These are phyloP conservation scores for Margaritispora aquatica DNA, from an alignment of 495 filamentous ascomycete genomes.

Conservation along the genomic window DNA sequence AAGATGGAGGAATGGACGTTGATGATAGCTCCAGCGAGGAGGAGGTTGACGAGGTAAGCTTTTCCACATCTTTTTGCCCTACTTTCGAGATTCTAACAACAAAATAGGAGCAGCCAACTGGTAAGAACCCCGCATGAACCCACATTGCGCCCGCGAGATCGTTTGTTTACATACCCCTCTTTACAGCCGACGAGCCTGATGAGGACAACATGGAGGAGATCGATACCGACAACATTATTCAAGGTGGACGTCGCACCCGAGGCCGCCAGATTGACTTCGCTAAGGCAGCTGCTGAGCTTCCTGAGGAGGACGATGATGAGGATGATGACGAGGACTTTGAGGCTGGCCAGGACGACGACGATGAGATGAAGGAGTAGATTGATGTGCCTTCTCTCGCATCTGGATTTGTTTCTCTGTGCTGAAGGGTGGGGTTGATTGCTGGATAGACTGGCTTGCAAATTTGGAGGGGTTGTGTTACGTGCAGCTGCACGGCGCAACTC, in stretches of 20 bases:
- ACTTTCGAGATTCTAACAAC: background rate
- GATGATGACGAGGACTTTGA: conserved; percentile 53
- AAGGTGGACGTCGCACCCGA: conserved; percentile 73
- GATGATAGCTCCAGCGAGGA: conserved; percentile 61
- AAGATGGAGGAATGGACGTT: conserved; percentile 56
- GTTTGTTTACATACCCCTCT: conserved; percentile 24
- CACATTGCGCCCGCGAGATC: background rate
- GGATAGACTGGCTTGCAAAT: background rate
- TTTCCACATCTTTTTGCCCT: background rate
- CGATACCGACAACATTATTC: conserved; percentile 80
- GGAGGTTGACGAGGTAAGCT: conserved; percentile 48
- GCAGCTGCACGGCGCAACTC: too few species aligned
- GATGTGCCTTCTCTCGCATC: too few species aligned
- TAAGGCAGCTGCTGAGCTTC: conserved; percentile 65
- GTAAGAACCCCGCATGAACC: conserved; percentile 9
- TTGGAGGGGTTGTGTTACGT: background rate
- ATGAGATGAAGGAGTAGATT: conserved; percentile 23
- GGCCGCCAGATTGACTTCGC: conserved; percentile 71
- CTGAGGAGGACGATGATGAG: conserved; percentile 59
- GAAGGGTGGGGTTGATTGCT: background rate
- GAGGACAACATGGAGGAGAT: conserved; percentile 87
- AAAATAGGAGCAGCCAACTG: conserved; percentile 12
- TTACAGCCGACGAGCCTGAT: conserved; percentile 58
- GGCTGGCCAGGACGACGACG: conserved; percentile 14
- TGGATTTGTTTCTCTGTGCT: background rate